Evolutionary conservation across 2,329 filamentous ascomycete species (phyloP).

Genomic region (Trichoderma gracile): DNA sequence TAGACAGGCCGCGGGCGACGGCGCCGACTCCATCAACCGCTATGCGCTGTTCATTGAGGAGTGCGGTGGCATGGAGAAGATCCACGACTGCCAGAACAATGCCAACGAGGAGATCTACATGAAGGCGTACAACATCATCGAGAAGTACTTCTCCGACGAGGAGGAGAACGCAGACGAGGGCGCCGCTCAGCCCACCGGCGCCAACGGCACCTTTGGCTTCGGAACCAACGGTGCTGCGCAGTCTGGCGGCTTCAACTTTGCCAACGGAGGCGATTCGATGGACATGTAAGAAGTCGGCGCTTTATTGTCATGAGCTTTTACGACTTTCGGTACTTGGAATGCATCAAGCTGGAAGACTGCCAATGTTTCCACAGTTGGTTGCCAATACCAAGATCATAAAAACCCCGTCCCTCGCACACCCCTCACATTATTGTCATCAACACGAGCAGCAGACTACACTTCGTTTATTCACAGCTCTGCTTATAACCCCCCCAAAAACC

Average conservation of each 20-base stretch:
- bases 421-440: conserved; percentile 21
- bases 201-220: conserved; percentile 78
- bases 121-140: conserved; percentile 99
- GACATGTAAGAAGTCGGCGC: conserved; percentile 54
- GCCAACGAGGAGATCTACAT: conserved; percentile 99
- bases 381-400: conserved; percentile 17
- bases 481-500: conserved; percentile 29
- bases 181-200: conserved; percentile 68
- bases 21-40: conserved; percentile 81
- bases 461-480: conserved; percentile 4
- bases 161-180: conserved; percentile 87
- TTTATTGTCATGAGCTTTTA: conserved; percentile 1
- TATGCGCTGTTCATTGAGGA: conserved; percentile 99
- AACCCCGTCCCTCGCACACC: conserved; percentile 4
- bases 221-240: conserved; percentile 63
- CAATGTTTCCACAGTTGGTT: conserved; percentile 17
- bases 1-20: conserved; percentile 81
- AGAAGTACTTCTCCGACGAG: conserved; percentile 99
- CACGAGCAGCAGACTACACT: conserved; percentile 18
- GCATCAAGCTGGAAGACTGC: conserved; percentile 7
- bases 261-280: conserved; percentile 67
- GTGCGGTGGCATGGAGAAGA: conserved; percentile 99
- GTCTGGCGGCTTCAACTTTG: conserved; percentile 91
- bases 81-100: conserved; percentile 99
- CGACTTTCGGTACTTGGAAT: background rate